phyloP scores from a whole-genome alignment of 2,329 filamentous ascomycete species.

The Monilinia polystroma region DNA sequence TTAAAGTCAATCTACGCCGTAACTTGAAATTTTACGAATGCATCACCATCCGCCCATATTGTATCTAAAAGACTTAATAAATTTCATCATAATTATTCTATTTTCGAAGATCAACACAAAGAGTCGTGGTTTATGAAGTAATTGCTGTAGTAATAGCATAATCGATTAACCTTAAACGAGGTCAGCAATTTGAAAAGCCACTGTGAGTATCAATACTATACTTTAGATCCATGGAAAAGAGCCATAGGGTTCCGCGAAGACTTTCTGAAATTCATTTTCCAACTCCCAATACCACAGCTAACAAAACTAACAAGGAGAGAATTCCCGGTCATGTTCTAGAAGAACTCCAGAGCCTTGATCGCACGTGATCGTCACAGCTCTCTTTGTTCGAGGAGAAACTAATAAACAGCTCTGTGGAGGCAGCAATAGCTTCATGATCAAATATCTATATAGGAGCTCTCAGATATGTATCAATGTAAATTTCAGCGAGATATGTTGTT shows the following conservation, averaged over 20 bases:
- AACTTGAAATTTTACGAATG: background rate
- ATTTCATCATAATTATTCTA: background rate
- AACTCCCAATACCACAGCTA: background rate
- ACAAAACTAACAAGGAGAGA: background rate
- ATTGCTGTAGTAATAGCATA: background rate
- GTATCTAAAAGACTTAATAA: constrained; percentile 16
- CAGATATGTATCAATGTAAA: background rate
- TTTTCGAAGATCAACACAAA: background rate
- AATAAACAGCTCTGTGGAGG: too few relatives aligned
- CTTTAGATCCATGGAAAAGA: background rate
- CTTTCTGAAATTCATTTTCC: background rate
- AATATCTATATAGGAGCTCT: too few relatives aligned
- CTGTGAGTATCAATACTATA: background rate
- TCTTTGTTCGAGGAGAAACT: background rate
- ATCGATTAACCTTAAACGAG: background rate
- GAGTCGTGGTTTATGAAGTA: background rate
- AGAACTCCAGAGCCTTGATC: background rate
- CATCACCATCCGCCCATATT: background rate
- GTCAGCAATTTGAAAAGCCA: background rate
- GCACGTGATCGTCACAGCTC: background rate
- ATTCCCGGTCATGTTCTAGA: background rate
- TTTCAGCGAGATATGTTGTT: background rate
- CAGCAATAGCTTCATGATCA: background rate
- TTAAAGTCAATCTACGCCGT: background rate
- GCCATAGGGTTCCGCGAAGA: background rate